A percentile compares a stretch with the other conserved stretches of the same genome.
phyloP scores from a whole-genome alignment of 1,284 basidiomycete species.

The Ustilago shanxiensis region DNA sequence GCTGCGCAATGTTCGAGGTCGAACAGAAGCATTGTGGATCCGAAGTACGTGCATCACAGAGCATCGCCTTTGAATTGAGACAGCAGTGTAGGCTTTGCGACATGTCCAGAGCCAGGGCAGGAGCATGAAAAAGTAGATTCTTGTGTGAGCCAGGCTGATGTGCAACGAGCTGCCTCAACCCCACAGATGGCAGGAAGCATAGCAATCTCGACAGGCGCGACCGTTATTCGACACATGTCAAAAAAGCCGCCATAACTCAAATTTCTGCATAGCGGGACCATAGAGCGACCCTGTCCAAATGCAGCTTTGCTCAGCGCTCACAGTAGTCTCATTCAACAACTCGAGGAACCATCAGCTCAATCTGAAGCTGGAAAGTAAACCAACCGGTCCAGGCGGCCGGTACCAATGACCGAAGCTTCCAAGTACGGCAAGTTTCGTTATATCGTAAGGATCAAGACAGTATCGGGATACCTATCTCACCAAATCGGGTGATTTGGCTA shows the following conservation, averaged over 20 bases:
- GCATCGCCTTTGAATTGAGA: background rate
- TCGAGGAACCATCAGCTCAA: no score
- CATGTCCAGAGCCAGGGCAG: constrained; percentile 2
- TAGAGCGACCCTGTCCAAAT: background rate
- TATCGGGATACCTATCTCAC: no score
- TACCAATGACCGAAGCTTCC: background rate
- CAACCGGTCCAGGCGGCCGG: constrained; percentile 14
- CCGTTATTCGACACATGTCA: constrained; percentile 53
- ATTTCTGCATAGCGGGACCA: background rate
- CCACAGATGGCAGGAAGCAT: background rate
- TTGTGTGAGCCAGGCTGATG: constrained; percentile 18
- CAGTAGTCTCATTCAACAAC: no score
- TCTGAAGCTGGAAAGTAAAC: constrained; percentile 8
- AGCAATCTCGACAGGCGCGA: background rate
- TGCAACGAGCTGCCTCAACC: constrained; percentile 2
- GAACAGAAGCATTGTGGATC: constrained; percentile 5
- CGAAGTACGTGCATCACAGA: constrained; percentile 40
- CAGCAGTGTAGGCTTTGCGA: constrained; percentile 4
- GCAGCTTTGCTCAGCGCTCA: constrained; percentile 6
- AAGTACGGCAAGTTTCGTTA: constrained; percentile 7
- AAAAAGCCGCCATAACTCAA: constrained; percentile 12
- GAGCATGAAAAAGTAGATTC: constrained; percentile 29
- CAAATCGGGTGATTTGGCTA: constrained; percentile 21
- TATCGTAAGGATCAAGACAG: background rate
- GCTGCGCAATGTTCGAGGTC: background rate